Conservation (phyloP, 148 eudicot species). For the Arbutus unedo region DNA sequence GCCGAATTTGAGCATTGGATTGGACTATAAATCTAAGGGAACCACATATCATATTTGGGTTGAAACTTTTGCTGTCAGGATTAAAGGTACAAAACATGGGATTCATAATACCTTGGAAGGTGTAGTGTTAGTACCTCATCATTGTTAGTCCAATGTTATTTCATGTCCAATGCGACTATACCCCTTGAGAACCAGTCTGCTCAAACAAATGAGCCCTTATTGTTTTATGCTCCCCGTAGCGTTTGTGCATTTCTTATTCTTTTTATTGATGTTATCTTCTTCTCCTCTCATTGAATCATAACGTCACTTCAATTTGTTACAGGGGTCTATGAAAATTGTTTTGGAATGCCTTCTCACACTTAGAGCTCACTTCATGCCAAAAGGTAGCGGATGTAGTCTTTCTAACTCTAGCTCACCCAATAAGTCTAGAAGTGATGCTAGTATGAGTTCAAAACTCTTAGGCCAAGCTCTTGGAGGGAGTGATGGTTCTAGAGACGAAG, state of each 20-base stretch:
- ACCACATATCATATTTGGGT: background rate
- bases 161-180: background rate
- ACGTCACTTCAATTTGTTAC: slow-evolving; percentile 21
- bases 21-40: background rate
- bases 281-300: background rate
- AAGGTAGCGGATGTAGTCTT: slow-evolving; percentile 27
- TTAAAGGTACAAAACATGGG: background rate
- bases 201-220: background rate
- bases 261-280: background rate
- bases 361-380: slow-evolving; percentile 47
- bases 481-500: slow-evolving; percentile 19
- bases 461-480: slow-evolving; percentile 17
- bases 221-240: background rate
- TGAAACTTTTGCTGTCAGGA: background rate
- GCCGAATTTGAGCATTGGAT: background rate
- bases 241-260: background rate
- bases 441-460: slow-evolving; percentile 20
- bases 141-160: too few relatives aligned
- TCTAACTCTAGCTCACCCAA: slow-evolving; percentile 15
- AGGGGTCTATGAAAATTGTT: slow-evolving; percentile 87
- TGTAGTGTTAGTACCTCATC: too few relatives aligned
- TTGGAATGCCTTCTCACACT: slow-evolving; percentile 78
- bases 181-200: background rate
- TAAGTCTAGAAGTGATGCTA: slow-evolving; percentile 22
- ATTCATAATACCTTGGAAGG: background rate